Base-by-base conservation (phyloP, 129 eudicot genomes). In the Tagetes erecta region DNA sequence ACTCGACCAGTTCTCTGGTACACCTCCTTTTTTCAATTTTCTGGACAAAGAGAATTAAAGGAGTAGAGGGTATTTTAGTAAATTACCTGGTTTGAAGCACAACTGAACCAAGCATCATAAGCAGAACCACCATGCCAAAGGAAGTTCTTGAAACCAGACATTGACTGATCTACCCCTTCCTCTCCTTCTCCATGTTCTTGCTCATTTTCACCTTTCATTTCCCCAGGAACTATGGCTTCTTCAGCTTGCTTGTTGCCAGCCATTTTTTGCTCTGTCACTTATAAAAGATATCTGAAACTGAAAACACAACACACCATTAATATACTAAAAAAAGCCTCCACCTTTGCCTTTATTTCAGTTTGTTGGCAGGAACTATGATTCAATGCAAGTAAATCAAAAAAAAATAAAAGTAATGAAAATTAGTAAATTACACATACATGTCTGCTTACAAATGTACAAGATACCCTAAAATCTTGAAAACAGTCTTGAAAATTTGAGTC, bases 121-220 rank as follows among this genome's bases (percentile, higher is more conserved):
- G 42, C 93, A 83, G 96, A 90, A 39, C 96, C 96, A 50, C 96
- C 96, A 82, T 90, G 96, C 96, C 96, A 90, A 63, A 90, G 74
- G 49, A 87, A 52, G 75, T 75, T 87, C 74, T 87, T 90, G 59
- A 90, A 69, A 14, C 88, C 84, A 73, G 85, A 73, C 67, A 59
- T 73, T 56, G 84, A 73, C 76, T 85, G 76, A 52, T 78, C 84
- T 10, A 56, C 79, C 69, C 67, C 79, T 44, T 49, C 83, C 9
- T 63, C 89, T 37, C 68, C 78, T 42, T 84, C 96, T 64, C 84
- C 77, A 64, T 76, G 78, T 52, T 75, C 80, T 65, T 74, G 81
- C 35, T 80, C 84, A 49, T 73, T 83, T 33, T 47, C 74, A 70
- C 81, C 86, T 59, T 82, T 86, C 82, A 78, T 68, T 56, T 68